Base-by-base conservation (phyloP, 257 asterid species). In the Apocynum venetum region DNA sequence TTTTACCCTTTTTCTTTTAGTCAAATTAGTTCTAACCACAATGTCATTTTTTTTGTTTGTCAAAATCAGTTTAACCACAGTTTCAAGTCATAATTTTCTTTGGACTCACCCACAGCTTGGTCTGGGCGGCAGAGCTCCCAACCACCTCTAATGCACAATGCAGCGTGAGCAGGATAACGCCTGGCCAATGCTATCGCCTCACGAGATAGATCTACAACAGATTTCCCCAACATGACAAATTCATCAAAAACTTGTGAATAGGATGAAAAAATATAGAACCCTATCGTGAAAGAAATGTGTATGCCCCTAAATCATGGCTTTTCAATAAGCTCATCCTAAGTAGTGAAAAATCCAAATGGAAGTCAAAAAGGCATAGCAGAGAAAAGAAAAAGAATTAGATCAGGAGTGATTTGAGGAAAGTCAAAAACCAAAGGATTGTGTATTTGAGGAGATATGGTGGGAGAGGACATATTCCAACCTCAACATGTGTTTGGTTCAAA, bases 101-200 rank as follows among this genome's bases (percentile, higher is more conserved):
- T 72, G 66, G 75, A 78, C 93, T 82, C 87, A 91, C 99, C 98
- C 14, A 69, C 81, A 71, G 98, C 97, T 80, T 85, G 98, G 41
- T 96, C 99, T 31, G 98, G 93, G 80, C 92, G 97, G 84, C 98
- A 90, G 69, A 93, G 83, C 74, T 93, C 98, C 99, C 99, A 96
- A 70, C 99, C 98, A 73, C 88, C 89, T 79, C 96, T 88, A 80
- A 96, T 86, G 87, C 99, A 96, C 85, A 96, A 82, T 44, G 97
- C 92, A 66, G 96, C 87, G 43, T 93, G 97, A 64, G 96, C 84
- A 78, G 99, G 99, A 91, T 93, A 96, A 80, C 93, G 95, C 81
- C 88, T 93, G 85, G 99, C 90, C 77, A 89, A 81, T 64, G 91
- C 81, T 77, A 89, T 85, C 84, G 89, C 97, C 76, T 91, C 98